Percentiles rank a stretch among this genome's conserved stretches.
phyloP scores from a whole-genome alignment of 208 protist species.

The Novymonas esmeraldas region DNA sequence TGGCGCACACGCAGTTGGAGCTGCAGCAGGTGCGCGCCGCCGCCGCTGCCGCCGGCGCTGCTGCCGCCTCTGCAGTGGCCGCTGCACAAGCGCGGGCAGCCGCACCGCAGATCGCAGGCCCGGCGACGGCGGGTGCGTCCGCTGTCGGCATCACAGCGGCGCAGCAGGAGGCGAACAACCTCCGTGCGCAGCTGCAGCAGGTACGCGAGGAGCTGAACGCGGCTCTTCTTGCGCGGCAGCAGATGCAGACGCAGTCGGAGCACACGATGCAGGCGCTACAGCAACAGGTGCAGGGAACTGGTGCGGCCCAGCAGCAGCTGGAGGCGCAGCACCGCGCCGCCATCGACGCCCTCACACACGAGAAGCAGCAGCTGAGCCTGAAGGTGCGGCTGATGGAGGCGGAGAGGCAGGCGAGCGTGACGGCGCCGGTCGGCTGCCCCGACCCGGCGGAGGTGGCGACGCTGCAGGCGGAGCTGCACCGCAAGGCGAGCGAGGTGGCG shows the following conservation, averaged over 20 bases:
- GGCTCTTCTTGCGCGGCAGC: constrained; percentile 20
- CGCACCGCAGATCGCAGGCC: not conserved
- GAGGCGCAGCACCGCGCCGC: constrained; percentile 44
- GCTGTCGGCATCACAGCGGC: constrained; percentile 2
- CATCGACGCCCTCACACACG: constrained; percentile 46
- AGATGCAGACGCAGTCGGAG: constrained; percentile 12
- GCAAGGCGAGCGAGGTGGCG: constrained; percentile 58
- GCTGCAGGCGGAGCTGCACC: constrained; percentile 57
- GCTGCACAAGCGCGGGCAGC: not conserved
- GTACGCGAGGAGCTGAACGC: constrained; percentile 42
- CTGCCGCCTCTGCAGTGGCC: too few species aligned
- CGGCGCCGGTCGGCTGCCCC: constrained; percentile 8
- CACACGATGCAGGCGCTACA: constrained; percentile 8
- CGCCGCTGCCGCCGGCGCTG: too few species aligned
- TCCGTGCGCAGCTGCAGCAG: constrained; percentile 43
- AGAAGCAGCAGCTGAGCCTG: constrained; percentile 48
- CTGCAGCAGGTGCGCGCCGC: constrained; percentile 44
- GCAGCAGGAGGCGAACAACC: constrained; percentile 17
- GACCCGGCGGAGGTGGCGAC: constrained; percentile 44
- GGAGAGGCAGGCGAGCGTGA: constrained; percentile 28
- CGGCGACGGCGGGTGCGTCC: not conserved
- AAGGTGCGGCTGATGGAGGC: constrained; percentile 44
- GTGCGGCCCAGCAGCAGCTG: constrained; percentile 28
- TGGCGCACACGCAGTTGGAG: constrained; percentile 47
- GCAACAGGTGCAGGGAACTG: constrained; percentile 15